These are phyloP conservation scores for Entonaema liquescens DNA, from an alignment of 495 filamentous ascomycete species.

Conservation along the genomic window DNA sequence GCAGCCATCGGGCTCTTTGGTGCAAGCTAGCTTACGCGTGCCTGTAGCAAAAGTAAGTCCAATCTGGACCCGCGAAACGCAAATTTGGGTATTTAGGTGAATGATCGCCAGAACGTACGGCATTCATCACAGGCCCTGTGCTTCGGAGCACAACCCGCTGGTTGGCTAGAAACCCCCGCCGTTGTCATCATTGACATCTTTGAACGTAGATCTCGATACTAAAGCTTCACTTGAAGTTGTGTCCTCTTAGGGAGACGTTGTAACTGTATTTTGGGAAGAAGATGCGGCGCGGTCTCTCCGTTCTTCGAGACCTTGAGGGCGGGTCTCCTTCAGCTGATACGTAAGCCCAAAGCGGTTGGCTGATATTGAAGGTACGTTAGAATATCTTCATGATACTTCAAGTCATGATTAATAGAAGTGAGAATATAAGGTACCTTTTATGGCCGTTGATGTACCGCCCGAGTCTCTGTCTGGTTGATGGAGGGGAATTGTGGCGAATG, in stretches of 20 bases:
- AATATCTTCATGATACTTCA: conserved; percentile 4
- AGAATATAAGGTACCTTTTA: not conserved
- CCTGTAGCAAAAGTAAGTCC: conserved; percentile 53
- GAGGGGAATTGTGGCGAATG: conserved; percentile 3
- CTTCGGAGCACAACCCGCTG: conserved; percentile 42
- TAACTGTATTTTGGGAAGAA: not conserved
- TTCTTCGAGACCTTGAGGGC: not conserved
- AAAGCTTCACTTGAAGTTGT: not conserved
- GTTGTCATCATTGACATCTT: conserved; percentile 23
- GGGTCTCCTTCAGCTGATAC: conserved; percentile 12
- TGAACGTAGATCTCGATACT: not conserved
- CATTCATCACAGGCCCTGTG: conserved; percentile 71
- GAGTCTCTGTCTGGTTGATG: not conserved
- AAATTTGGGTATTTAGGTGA: not conserved
- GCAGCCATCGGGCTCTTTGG: conserved; percentile 65
- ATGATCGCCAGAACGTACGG: conserved; percentile 54
- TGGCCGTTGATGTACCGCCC: not conserved
- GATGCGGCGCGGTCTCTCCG: not conserved
- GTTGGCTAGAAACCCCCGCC: conserved; percentile 10
- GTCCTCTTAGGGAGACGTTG: not conserved
- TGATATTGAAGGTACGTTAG: conserved; percentile 8
- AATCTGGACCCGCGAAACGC: conserved; percentile 17
- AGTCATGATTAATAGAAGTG: not conserved
- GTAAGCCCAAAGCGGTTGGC: conserved; percentile 21
- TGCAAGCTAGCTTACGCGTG: conserved; percentile 68